Evolutionary conservation across 805 yeast species (phyloP), one percentile per base, ranked within the genome.

Genomic region (Myxozyma mucilagina): DNA sequence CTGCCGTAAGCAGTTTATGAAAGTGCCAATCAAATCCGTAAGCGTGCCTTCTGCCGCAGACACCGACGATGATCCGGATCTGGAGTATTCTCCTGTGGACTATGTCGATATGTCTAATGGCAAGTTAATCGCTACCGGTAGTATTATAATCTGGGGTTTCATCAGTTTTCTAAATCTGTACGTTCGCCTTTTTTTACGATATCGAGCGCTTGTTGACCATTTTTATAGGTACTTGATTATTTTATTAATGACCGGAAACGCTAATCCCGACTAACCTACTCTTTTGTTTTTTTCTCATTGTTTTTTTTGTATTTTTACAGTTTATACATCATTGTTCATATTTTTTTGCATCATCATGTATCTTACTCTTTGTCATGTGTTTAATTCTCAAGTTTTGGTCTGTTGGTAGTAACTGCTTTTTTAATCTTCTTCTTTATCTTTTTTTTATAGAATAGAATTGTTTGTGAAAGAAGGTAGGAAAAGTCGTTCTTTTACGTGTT

Each of bases 131-230:
- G 81, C 86, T 0, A 64, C 76, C 0, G 50, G 83, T 1, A 89
- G 86, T 0, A 69, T 80, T 3, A 34, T 78, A 1, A 79, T 91
- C 4, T 91, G 97, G 96, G 65, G 85, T 1, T 85, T 87, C 63
- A 82, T 92, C 42, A 75, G 87, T 0, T 79, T 82, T n/a, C 77
- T 90, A 70, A 92, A 91, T 71, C 78, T 87, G 18, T 91, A 88
- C 20, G 64, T 61, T 14, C 2, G 8, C 29, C 16, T 4, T 34
- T 32, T 31, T 38, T 47, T 9, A 10, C 14, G 13, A 35, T 13
- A 13, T 20, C 11, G 6, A 13, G 29, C 31, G 11, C 34, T 34
- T 11, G 6, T 35, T 31, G 11, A 31, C 14, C 35, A 24, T 16
- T 36, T 16, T 11, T 35, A 13, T 56, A 61, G 64, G 10, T 61